Evolutionary conservation across 768 basidiomycete species (phyloP), one percentile per base, ranked within the genome.

Genomic region (Leucocoprinus leucothites): DNA sequence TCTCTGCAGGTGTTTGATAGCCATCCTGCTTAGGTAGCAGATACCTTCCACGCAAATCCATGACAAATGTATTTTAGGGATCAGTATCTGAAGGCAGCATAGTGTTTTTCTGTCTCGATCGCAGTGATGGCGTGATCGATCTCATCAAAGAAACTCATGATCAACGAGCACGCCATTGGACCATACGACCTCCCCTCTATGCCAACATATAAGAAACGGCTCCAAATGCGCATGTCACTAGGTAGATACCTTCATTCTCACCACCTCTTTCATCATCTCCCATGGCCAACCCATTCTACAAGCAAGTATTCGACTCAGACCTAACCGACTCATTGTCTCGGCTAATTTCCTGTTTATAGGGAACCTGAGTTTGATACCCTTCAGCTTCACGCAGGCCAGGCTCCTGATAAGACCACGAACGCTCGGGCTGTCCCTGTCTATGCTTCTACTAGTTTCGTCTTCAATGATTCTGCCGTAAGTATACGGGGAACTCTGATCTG

Each of bases 401-500:
- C 68, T 11, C 77, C 80, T 9, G 87, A 89, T 68, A 67, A 80
- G 0, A 65, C 83, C 1, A 88, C 86, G 0, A 84, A 86, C 54
- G 86, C 91, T 3, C 80, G 89, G 2, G 91, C 89, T 2, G 81
- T 82, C 0, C 91, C 91, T 0, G 90, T 93, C 63, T 91, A 90
- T 56, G 82, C 87, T 0, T 72, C 84, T 13, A 86, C 87, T 3
- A 84, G 82, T 60, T 91, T 84, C 58, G 81, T 82, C 18, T 91
- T 90, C 76, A 84, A 90, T 62, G 73, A 86, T 64, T 82, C 86
- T 43, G 76, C 80, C 61, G 84, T 86, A 63, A 46, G 77, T 69
- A 35, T 7, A 46, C 14, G 35, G 28, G 18, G 3, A 25, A 18
- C 26, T 46, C 8, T 25, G 21, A 25, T 16, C 26, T 36, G 48